phyloP scores from a whole-genome alignment of 345 rosid species.

The Reutealis trisperma region DNA sequence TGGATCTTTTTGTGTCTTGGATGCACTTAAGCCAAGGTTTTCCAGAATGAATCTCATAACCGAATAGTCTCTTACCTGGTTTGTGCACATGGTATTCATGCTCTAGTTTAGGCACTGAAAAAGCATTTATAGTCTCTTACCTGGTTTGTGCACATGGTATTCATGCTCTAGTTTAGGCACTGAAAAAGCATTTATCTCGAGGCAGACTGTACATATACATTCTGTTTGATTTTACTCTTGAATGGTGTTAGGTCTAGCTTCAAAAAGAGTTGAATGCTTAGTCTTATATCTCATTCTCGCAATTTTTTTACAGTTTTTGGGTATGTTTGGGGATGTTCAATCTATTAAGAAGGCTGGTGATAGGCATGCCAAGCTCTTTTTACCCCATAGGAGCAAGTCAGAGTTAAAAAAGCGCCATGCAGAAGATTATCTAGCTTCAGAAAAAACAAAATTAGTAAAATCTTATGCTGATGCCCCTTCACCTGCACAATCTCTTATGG shows the following conservation, averaged over 20 bases:
- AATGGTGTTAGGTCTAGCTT: not conserved
- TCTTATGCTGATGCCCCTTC: conserved; percentile 55
- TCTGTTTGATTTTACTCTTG: not conserved
- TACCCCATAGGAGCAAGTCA: conserved; percentile 60
- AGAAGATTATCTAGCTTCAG: conserved; percentile 78
- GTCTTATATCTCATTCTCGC: not conserved
- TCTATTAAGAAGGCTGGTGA: conserved; percentile 73
- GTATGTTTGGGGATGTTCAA: conserved; percentile 69
- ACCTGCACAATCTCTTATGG: conserved; percentile 60
- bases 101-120: not conserved
- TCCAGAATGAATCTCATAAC: not conserved
- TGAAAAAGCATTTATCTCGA: not conserved
- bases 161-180: not conserved
- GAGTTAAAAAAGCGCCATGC: conserved; percentile 81
- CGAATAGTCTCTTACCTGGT: not conserved
- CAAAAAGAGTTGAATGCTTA: not conserved
- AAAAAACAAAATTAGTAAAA: conserved; percentile 76
- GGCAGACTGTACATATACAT: not conserved
- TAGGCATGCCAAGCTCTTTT: conserved; percentile 75
- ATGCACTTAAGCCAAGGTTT: not conserved
- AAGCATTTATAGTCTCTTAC: not conserved
- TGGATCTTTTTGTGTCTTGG: not conserved
- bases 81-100: not conserved
- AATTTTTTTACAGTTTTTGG: conserved; percentile 63
- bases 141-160: not conserved